A percentile compares a stretch with the other conserved stretches of the same genome.
phyloP scores from a whole-genome alignment of 2,329 filamentous ascomycete species.

The Xylariales sp. region DNA sequence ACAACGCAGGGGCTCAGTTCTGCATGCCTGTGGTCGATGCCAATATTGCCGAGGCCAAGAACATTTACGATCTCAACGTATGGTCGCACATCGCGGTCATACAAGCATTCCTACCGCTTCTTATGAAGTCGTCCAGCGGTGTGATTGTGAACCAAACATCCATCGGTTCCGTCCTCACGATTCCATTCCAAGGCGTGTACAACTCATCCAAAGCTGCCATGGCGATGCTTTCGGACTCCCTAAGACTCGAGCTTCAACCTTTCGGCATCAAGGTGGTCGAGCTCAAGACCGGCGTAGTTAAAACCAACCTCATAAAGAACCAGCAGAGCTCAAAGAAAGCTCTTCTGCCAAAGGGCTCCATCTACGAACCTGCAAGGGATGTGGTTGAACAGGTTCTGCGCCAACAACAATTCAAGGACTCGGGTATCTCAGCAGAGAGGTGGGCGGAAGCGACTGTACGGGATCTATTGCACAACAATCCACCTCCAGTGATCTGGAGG shows the following conservation, averaged over 20 bases:
- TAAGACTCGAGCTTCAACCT: slow-evolving; percentile 36
- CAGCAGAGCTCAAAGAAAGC: slow-evolving; percentile 18
- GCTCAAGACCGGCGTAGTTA: slow-evolving; percentile 30
- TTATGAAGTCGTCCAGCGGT: slow-evolving; percentile 18
- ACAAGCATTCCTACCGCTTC: slow-evolving; percentile 27
- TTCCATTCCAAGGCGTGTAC: slow-evolving; percentile 25
- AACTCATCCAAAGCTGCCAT: slow-evolving; percentile 37
- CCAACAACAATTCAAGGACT: slow-evolving; percentile 5
- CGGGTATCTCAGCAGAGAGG: slow-evolving; percentile 10
- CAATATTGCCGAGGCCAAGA: slow-evolving; percentile 7
- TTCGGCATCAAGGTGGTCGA: slow-evolving; percentile 38
- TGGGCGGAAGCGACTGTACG: slow-evolving; percentile 11
- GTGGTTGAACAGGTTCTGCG: slow-evolving; percentile 4
- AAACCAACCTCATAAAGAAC: slow-evolving; percentile 14
- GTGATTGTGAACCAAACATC: slow-evolving; percentile 33
- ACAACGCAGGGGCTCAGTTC: slow-evolving; percentile 12
- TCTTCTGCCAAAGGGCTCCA: slow-evolving; percentile 10
- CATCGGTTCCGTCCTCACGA: slow-evolving; percentile 19
- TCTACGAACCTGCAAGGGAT: slow-evolving; percentile 11
- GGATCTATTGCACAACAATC: slow-evolving; percentile 8
- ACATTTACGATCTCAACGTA: slow-evolving; percentile 9
- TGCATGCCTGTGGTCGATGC: slow-evolving; percentile 23
- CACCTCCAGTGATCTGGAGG: slow-evolving; percentile 9
- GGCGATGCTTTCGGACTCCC: slow-evolving; percentile 38
- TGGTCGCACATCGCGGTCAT: slow-evolving; percentile 22